A percentile compares a stretch with the other conserved stretches of the same genome.
phyloP scores from a whole-genome alignment of 1,284 basidiomycete species.

The Moniliella sp. region DNA sequence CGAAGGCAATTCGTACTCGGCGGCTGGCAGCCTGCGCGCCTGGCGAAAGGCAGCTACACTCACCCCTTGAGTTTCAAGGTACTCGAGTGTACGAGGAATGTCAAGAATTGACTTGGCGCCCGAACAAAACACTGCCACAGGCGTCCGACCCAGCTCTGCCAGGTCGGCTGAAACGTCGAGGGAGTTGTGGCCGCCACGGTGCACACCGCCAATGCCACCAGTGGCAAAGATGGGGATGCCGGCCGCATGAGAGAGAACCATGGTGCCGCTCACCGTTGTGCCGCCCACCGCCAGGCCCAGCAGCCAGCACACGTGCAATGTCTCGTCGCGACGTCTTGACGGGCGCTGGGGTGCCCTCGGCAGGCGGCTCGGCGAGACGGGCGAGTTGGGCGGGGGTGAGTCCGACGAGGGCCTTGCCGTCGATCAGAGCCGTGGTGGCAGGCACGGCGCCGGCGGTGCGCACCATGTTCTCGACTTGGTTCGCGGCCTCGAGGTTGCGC shows the following conservation, averaged over 20 bases:
- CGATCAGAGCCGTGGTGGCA: slow-evolving; percentile 69
- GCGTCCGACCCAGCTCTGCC: slow-evolving; percentile 21
- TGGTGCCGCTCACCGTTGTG: slow-evolving; percentile 69
- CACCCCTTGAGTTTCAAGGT: slow-evolving; percentile 86
- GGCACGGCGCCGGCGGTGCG: slow-evolving; percentile 55
- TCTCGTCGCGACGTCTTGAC: slow-evolving; percentile 73
- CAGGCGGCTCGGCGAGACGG: slow-evolving; percentile 38
- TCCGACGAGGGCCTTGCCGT: slow-evolving; percentile 67
- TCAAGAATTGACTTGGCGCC: slow-evolving; percentile 88
- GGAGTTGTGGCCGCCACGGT: slow-evolving; percentile 68
- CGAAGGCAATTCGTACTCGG: not conserved
- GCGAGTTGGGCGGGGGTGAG: slow-evolving; percentile 48
- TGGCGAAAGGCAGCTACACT: slow-evolving; percentile 62
- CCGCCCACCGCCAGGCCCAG: slow-evolving; percentile 47
- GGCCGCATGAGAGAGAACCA: slow-evolving; percentile 25
- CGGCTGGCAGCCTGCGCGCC: not conserved
- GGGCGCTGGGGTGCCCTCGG: not conserved
- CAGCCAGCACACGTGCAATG: slow-evolving; percentile 53
- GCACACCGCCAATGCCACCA: slow-evolving; percentile 55
- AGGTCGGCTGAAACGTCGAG: slow-evolving; percentile 50
- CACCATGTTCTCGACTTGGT: slow-evolving; percentile 57
- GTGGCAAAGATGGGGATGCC: slow-evolving; percentile 33
- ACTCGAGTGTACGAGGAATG: slow-evolving; percentile 75
- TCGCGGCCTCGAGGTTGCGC: slow-evolving; percentile 51
- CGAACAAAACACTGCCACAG: slow-evolving; percentile 55